A percentile compares a stretch with the other conserved stretches of the same genome.
These are phyloP conservation scores for Phaeosphaeriaceae sp. DNA, from an alignment of 2,329 filamentous ascomycete genomes.

Conservation along the genomic window DNA sequence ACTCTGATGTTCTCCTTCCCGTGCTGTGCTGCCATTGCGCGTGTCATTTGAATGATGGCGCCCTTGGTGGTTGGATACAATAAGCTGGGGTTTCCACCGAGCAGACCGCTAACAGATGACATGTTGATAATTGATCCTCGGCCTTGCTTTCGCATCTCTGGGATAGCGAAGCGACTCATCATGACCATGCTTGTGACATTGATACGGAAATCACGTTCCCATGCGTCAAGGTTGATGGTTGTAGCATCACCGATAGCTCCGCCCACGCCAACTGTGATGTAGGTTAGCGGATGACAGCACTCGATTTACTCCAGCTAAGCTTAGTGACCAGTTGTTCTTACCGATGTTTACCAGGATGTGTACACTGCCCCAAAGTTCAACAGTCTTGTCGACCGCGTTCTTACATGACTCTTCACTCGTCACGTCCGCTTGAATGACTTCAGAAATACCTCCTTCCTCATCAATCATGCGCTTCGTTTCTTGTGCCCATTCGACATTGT, in stretches of 20 bases:
- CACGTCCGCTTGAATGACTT: slow-evolving; percentile 69
- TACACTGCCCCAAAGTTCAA: slow-evolving; percentile 68
- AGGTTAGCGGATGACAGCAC: neutral
- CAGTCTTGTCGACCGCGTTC: slow-evolving; percentile 67
- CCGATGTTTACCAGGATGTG: slow-evolving; percentile 75
- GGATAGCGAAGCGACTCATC: slow-evolving; percentile 74
- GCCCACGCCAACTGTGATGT: slow-evolving; percentile 57
- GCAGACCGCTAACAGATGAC: slow-evolving; percentile 78
- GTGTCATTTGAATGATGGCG: slow-evolving; percentile 77
- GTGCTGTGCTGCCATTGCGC: slow-evolving; percentile 75
- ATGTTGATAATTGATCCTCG: slow-evolving; percentile 79
- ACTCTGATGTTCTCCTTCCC: slow-evolving; percentile 73
- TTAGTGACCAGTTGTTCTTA: neutral
- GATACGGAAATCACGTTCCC: slow-evolving; percentile 67
- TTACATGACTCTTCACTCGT: slow-evolving; percentile 70
- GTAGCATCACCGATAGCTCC: slow-evolving; percentile 61
- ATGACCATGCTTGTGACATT: slow-evolving; percentile 83
- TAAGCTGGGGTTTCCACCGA: slow-evolving; percentile 73
- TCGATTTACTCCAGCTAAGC: too few species aligned
- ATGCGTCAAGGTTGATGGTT: slow-evolving; percentile 60
- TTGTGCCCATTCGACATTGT: slow-evolving; percentile 75
- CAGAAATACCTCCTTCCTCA: slow-evolving; percentile 66
- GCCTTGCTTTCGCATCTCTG: slow-evolving; percentile 70
- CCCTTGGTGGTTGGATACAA: slow-evolving; percentile 79
- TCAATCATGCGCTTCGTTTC: slow-evolving; percentile 74